These are phyloP conservation scores for Fragaria vesca DNA, from an alignment of 306 rosid genomes.

Conservation along the genomic window DNA sequence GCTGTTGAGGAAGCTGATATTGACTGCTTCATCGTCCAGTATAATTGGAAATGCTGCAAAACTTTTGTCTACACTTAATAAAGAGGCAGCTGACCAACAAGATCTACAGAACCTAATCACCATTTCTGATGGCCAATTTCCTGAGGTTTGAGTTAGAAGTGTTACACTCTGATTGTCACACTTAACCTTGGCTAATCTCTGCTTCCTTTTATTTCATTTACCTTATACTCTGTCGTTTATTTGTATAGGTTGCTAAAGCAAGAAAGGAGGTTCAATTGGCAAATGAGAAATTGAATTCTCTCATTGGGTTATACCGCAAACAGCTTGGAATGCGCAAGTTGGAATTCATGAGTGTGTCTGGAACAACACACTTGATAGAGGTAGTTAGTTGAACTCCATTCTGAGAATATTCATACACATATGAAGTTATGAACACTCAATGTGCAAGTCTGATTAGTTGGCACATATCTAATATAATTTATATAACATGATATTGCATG, in stretches of 20 bases:
- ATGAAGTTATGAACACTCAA: not conserved
- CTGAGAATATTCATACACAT: conserved; percentile 3
- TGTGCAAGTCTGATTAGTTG: conserved; percentile 3
- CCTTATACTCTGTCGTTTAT: conserved; percentile 14
- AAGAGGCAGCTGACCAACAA: conserved; percentile 73
- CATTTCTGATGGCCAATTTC: conserved; percentile 59
- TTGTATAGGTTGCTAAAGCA: conserved; percentile 57
- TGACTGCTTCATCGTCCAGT: conserved; percentile 65
- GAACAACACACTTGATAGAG: conserved; percentile 88
- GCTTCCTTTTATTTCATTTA: conserved; percentile 13
- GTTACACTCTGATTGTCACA: conserved; percentile 1
- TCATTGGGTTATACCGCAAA: conserved; percentile 67
- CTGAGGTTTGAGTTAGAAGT: conserved; percentile 54
- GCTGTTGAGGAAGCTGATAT: conserved; percentile 65
- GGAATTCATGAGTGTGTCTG: conserved; percentile 78
- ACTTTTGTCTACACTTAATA: conserved; percentile 71
- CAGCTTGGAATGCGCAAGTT: conserved; percentile 60
- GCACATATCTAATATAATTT: not conserved
- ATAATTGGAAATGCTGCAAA: conserved; percentile 68
- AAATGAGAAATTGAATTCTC: conserved; percentile 59
- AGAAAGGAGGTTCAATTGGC: conserved; percentile 58
- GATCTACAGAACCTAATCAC: conserved; percentile 62
- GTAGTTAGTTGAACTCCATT: conserved; percentile 38
- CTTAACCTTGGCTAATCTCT: conserved; percentile 2
- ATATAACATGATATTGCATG: conserved; percentile 9